A percentile compares a stretch with the other conserved stretches of the same genome.
phyloP scores from a whole-genome alignment of 345 rosid species.

The Anacardium occidentale region DNA sequence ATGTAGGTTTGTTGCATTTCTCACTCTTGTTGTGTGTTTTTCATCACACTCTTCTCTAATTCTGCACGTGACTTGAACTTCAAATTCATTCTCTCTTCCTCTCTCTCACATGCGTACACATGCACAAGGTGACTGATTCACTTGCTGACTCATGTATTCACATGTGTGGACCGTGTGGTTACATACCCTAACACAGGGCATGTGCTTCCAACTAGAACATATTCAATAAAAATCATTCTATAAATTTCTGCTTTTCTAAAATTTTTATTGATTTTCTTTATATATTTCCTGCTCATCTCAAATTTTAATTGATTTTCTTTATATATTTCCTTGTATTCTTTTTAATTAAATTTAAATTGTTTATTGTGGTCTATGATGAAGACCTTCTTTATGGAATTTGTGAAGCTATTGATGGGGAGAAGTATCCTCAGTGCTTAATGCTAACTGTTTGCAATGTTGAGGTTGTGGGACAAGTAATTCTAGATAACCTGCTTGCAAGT shows the following conservation, averaged over 20 bases:
- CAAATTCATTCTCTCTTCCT: background rate
- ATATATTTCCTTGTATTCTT: background rate
- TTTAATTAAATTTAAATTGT: conserved; percentile 2
- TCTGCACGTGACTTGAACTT: too few relatives aligned
- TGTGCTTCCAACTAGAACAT: background rate
- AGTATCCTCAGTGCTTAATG: conserved; percentile 84
- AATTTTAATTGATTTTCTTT: too few relatives aligned
- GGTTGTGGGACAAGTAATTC: conserved; percentile 55
- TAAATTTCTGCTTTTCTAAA: background rate
- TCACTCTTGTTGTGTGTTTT: background rate
- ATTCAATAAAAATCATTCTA: background rate
- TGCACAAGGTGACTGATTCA: too few relatives aligned
- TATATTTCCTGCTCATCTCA: too few relatives aligned
- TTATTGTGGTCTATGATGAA: conserved; percentile 48
- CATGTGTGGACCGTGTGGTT: conserved; percentile 3
- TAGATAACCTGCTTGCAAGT: conserved; percentile 65
- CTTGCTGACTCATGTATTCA: background rate
- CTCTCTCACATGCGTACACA: background rate
- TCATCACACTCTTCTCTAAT: background rate
- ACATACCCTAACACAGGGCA: background rate
- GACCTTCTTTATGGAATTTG: conserved; percentile 56
- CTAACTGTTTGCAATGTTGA: conserved; percentile 74
- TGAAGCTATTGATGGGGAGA: conserved; percentile 84
- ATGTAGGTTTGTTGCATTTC: background rate
- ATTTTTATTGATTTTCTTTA: background rate